Evolutionary conservation across 768 basidiomycete species (phyloP), one percentile per base, ranked within the genome.

Genomic region (Phlebiopsis flavidoalba): DNA sequence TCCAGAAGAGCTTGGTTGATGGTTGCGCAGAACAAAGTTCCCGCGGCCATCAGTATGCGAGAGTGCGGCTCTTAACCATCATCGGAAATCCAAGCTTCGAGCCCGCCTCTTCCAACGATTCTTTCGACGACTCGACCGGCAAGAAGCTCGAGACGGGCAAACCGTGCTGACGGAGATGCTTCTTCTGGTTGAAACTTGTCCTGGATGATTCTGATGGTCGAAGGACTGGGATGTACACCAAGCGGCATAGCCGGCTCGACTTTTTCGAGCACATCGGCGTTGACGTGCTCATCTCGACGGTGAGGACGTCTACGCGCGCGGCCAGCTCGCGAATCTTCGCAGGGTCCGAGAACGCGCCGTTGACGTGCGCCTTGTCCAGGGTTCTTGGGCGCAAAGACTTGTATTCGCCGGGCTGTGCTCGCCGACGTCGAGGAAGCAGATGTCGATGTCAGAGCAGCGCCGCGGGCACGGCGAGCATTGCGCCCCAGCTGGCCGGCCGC

Each of bases 221-320:
- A 74, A 0, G 95, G 93, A 61, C 81, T 83, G 0, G 96, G 97
- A 71, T 93, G 91, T 17, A 74, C 75, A 21, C 69, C 71, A 12
- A 71, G 73, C 12, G 60, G 70, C 57, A 71, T 67, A 56, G 65
- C 69, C 37, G 65, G 72, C 64, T 83, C 77, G 1, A 91, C 76
- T 54, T 85, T 80, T 53, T 87, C 83, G 10, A 99, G 78, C 0
- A 91, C 84, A 21, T 76, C 76, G 11, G 82, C 91, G 63, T 96
- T 84, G 62, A 99, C 93, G 68, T 99, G 97, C 74, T 99, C 96
- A 98, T 98, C 78, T 99, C 96, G 55, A 96, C 86, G 0, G 96
- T 98, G 53, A 98, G 77, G 36, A 98, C 77, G 67, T 98, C 90
- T 33, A 90, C 95, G 69, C 86, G 85, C 12, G 72, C 63, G 0